Evolutionary conservation across 1,284 basidiomycete species (phyloP).

Genomic region (Apiotrichum laibachii): DNA sequence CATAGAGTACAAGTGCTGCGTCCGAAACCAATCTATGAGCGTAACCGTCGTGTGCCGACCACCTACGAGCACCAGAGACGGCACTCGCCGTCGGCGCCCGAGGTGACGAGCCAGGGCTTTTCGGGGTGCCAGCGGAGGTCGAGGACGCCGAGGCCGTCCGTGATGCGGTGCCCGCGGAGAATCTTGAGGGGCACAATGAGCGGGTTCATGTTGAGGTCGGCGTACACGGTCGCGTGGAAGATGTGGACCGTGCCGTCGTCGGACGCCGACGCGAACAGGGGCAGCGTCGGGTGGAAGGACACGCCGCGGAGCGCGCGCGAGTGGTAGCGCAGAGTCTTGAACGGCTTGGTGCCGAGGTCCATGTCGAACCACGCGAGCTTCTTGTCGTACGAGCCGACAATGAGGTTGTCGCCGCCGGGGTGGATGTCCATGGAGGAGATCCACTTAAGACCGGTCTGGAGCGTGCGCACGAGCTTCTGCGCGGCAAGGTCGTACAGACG

Average conservation of each 20-base stretch:
- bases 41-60: neutral
- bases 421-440: constrained; percentile 96
- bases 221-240: constrained; percentile 93
- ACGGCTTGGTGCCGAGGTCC: constrained; percentile 91
- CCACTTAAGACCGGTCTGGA: constrained; percentile 91
- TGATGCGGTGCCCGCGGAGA: constrained; percentile 79
- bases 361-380: constrained; percentile 99
- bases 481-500: constrained; percentile 91
- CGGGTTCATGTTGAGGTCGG: constrained; percentile 90
- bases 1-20: constrained; percentile 8
- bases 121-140: constrained; percentile 83
- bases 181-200: constrained; percentile 97
- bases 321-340: constrained; percentile 96
- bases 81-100: constrained; percentile 87
- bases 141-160: constrained; percentile 84
- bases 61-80: constrained; percentile 67
- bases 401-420: constrained; percentile 89
- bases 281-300: constrained; percentile 89
- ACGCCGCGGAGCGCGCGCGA: constrained; percentile 85
- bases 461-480: constrained; percentile 87
- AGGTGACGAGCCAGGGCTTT: constrained; percentile 90
- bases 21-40: neutral
- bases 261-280: constrained; percentile 90
- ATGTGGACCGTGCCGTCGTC: constrained; percentile 97
- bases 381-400: constrained; percentile 95